Percentiles rank a stretch among this genome's conserved stretches.
Evolutionary conservation across 1,284 basidiomycete genomes (phyloP).

Genomic region (Tremellales sp.): DNA sequence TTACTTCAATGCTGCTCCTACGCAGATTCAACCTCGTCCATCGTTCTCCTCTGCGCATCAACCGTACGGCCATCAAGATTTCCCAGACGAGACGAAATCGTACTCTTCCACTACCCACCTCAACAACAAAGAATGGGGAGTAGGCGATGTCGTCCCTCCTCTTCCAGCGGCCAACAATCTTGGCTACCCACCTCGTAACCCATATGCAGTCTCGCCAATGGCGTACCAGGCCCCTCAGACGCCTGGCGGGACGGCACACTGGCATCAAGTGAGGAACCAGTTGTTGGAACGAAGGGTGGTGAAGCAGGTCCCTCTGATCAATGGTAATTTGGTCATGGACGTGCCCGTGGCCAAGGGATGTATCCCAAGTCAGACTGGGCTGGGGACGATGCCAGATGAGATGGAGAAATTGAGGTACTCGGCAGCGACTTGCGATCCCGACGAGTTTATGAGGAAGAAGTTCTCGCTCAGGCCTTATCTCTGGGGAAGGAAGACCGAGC

Average conservation of each 20-base stretch:
- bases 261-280: slow-evolving; percentile 38
- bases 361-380: slow-evolving; percentile 56
- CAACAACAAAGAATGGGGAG: slow-evolving; percentile 31
- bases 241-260: slow-evolving; percentile 33
- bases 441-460: slow-evolving; percentile 54
- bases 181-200: slow-evolving; percentile 5
- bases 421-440: slow-evolving; percentile 53
- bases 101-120: slow-evolving; percentile 34
- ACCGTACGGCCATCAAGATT: slow-evolving; percentile 25
- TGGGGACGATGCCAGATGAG: slow-evolving; percentile 62
- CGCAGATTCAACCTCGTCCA: slow-evolving; percentile 16
- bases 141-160: slow-evolving; percentile 31
- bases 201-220: slow-evolving; percentile 10
- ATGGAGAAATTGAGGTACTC: slow-evolving; percentile 70
- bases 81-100: slow-evolving; percentile 36
- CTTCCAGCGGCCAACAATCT: background rate
- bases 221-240: slow-evolving; percentile 9
- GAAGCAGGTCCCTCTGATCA: slow-evolving; percentile 71
- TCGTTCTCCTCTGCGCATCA: slow-evolving; percentile 22
- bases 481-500: slow-evolving; percentile 77
- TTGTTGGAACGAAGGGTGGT: slow-evolving; percentile 54
- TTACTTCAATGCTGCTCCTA: slow-evolving; percentile 1
- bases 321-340: slow-evolving; percentile 79
- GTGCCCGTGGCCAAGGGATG: slow-evolving; percentile 73
- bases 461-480: slow-evolving; percentile 83